Percentiles rank a stretch among this genome's conserved stretches.
Evolutionary conservation across 139 green algal species (phyloP).

Genomic region (Medakamo hakoo): DNA sequence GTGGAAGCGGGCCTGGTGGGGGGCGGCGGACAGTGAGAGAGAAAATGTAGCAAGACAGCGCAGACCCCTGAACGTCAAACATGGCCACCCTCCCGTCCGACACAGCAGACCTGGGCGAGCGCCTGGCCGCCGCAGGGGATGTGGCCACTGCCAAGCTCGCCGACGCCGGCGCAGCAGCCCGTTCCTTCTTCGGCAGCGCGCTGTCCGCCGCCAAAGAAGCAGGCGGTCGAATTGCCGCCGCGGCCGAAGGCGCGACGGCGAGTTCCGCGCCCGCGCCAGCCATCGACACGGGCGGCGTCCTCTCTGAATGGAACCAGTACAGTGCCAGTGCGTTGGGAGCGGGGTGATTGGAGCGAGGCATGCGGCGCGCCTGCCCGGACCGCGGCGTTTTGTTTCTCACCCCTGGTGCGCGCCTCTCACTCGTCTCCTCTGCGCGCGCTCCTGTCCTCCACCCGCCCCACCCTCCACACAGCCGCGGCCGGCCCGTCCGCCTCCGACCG

Average conservation of each 20-base stretch:
- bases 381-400: no score
- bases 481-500: constrained; percentile 4
- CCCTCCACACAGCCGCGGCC: not conserved
- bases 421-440: not conserved
- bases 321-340: not conserved
- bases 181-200: not conserved
- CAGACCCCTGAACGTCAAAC: no score
- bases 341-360: not conserved
- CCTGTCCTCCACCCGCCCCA: no score
- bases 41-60: no score
- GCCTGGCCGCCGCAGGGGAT: no score
- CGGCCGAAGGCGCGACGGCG: no score
- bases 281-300: constrained; percentile 8
- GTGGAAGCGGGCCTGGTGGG: constrained; percentile 41
- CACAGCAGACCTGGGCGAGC: no score
- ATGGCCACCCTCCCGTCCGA: no score
- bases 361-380: no score
- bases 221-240: no score
- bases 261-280: no score
- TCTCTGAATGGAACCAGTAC: constrained; percentile 36
- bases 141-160: not conserved
- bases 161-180: not conserved
- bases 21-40: not conserved
- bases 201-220: not conserved
- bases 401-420: not conserved